phyloP scores from a whole-genome alignment of 2,329 filamentous ascomycete genomes.

The Calonectria pseudoturangicola region DNA sequence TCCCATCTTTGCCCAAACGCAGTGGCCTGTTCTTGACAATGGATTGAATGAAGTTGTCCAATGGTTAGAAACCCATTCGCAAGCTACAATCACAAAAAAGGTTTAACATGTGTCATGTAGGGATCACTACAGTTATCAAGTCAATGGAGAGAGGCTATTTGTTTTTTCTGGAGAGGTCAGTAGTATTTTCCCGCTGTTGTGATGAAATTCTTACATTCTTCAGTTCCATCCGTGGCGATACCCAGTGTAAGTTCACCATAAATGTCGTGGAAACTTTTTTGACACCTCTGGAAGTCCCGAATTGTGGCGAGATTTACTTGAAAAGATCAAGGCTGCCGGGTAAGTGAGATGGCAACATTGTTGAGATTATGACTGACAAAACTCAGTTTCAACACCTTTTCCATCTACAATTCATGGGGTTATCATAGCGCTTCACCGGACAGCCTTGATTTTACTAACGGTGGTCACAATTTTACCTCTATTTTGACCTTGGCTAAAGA shows the following conservation, averaged over 20 bases:
- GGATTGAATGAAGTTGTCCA: slow-evolving; percentile 58
- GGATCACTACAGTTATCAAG: slow-evolving; percentile 64
- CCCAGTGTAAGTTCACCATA: slow-evolving; percentile 59
- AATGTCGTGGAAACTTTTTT: background rate
- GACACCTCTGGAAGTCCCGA: slow-evolving; percentile 48
- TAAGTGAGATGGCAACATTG: slow-evolving; percentile 39
- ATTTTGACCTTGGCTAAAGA: slow-evolving; percentile 69
- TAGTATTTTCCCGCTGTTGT: background rate
- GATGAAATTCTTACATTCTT: background rate
- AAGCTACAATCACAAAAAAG: background rate
- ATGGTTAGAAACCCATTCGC: slow-evolving; percentile 49
- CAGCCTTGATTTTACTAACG: slow-evolving; percentile 54
- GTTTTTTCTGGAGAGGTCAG: slow-evolving; percentile 64
- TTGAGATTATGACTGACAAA: background rate
- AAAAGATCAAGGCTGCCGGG: slow-evolving; percentile 65
- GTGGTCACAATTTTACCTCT: slow-evolving; percentile 67
- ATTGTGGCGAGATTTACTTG: slow-evolving; percentile 64
- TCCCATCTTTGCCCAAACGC: slow-evolving; percentile 14
- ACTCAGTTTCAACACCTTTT: slow-evolving; percentile 64
- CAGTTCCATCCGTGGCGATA: slow-evolving; percentile 65
- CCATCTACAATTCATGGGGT: slow-evolving; percentile 65
- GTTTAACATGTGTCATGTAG: slow-evolving; percentile 45
- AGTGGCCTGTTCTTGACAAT: slow-evolving; percentile 57
- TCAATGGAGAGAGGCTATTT: slow-evolving; percentile 64
- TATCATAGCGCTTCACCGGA: slow-evolving; percentile 62